A percentile compares a stretch with the other conserved stretches of the same genome.
Evolutionary conservation across 1,284 basidiomycete species (phyloP).

Genomic region (Marasmius fiardii): DNA sequence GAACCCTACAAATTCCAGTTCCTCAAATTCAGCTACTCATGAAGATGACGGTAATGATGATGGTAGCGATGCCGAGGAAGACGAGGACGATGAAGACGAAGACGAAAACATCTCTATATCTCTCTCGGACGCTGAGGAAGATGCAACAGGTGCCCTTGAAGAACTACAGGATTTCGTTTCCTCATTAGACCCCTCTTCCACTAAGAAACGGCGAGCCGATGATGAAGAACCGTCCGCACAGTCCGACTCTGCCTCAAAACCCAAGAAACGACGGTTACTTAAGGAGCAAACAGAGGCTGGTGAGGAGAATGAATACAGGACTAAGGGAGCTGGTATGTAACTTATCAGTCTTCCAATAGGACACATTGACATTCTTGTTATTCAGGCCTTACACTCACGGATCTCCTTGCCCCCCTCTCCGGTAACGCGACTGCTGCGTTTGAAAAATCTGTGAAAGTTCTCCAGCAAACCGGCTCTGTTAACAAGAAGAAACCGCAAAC

Average conservation of each 20-base stretch:
- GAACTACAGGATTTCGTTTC: conserved; percentile 72
- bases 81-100: conserved; percentile 32
- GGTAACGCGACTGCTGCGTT: conserved; percentile 57
- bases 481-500: conserved; percentile 52
- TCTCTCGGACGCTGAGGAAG: conserved; percentile 58
- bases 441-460: conserved; percentile 65
- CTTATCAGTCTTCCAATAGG: neutral
- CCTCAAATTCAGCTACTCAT: conserved; percentile 34
- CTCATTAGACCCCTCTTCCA: conserved; percentile 52
- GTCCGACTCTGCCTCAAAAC: conserved; percentile 16
- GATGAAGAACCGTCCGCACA: conserved; percentile 27
- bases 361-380: conserved; percentile 1
- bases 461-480: conserved; percentile 38
- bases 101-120: conserved; percentile 39
- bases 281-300: conserved; percentile 75
- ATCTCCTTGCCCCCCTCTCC: conserved; percentile 68
- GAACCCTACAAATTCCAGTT: conserved; percentile 15
- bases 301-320: conserved; percentile 71
- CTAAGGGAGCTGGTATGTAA: conserved; percentile 43
- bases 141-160: conserved; percentile 56
- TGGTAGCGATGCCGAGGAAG: conserved; percentile 45
- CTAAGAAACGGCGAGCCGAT: conserved; percentile 72
- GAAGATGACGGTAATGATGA: conserved; percentile 50
- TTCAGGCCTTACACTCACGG: conserved; percentile 23
- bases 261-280: conserved; percentile 59